These are phyloP conservation scores for Solanum infundibuliforme DNA, from an alignment of 257 asterid species.

Conservation along the genomic window DNA sequence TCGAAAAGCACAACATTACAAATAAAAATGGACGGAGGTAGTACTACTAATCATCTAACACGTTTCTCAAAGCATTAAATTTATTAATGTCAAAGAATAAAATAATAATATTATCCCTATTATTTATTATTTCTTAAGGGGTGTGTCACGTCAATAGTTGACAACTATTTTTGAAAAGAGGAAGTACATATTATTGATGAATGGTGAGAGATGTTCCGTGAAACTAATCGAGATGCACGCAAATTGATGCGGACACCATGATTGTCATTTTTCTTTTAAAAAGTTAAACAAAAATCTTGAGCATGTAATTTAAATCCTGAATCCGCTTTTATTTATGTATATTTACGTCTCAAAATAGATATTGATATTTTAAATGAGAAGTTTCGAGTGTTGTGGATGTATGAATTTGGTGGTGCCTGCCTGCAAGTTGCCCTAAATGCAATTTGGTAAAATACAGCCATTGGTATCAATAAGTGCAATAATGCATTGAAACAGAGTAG, in stretches of 20 bases:
- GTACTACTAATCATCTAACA: too few species aligned
- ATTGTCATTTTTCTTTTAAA: not conserved
- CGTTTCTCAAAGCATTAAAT: too few species aligned
- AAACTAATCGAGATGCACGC: rapidly evolving
- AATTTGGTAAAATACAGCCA: not conserved
- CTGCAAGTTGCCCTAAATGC: not conserved
- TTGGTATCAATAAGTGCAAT: conserved; percentile 1
- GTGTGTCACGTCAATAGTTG: too few species aligned
- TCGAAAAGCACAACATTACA: rapidly evolving
- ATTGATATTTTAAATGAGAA: not conserved
- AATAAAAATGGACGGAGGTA: too few species aligned
- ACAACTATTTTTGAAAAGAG: too few species aligned
- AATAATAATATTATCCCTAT: too few species aligned
- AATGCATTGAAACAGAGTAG: not conserved
- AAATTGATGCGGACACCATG: not conserved
- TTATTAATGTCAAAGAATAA: too few species aligned
- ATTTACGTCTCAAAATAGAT: not conserved
- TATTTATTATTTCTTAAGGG: too few species aligned
- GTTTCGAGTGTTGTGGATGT: not conserved
- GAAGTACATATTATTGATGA: not conserved
- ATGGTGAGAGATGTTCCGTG: not conserved
- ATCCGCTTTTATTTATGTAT: rapidly evolving
- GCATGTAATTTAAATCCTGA: not conserved
- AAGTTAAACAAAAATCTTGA: not conserved
- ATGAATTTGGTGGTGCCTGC: not conserved